These are phyloP conservation scores for Fusarium coicis DNA, from an alignment of 2,329 filamentous ascomycete genomes.

Conservation along the genomic window DNA sequence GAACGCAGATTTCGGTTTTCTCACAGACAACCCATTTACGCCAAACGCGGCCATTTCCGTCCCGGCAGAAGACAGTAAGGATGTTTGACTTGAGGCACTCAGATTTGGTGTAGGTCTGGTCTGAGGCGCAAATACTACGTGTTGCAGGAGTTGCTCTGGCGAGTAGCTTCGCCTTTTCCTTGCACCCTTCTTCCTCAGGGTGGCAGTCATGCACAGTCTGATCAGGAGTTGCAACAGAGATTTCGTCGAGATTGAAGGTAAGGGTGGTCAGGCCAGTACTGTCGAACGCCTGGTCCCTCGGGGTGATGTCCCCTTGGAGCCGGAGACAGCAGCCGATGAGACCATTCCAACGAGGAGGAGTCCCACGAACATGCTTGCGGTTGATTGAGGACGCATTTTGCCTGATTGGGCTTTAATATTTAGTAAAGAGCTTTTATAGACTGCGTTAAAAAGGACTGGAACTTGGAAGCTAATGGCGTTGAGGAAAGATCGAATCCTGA, in stretches of 20 bases:
- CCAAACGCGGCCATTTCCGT: neutral
- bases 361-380: neutral
- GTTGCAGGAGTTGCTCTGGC: neutral
- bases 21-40: neutral
- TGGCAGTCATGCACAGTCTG: neutral
- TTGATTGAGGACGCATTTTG: neutral
- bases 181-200: neutral
- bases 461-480: neutral
- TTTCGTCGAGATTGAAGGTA: neutral
- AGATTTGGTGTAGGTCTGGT: neutral
- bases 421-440: neutral
- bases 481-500: neutral
- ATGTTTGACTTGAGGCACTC: neutral
- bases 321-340: neutral
- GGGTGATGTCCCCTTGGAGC: neutral
- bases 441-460: neutral
- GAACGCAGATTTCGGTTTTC: neutral
- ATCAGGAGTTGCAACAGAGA: neutral
- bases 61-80: neutral
- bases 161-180: neutral
- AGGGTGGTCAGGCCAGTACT: neutral
- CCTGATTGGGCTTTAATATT: no score
- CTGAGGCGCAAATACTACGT: neutral
- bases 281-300: neutral
- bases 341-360: neutral